Percentiles rank a stretch among this genome's conserved stretches.
phyloP scores from a whole-genome alignment of 495 filamentous ascomycete species.

The Penicillium psychrofluorescens region DNA sequence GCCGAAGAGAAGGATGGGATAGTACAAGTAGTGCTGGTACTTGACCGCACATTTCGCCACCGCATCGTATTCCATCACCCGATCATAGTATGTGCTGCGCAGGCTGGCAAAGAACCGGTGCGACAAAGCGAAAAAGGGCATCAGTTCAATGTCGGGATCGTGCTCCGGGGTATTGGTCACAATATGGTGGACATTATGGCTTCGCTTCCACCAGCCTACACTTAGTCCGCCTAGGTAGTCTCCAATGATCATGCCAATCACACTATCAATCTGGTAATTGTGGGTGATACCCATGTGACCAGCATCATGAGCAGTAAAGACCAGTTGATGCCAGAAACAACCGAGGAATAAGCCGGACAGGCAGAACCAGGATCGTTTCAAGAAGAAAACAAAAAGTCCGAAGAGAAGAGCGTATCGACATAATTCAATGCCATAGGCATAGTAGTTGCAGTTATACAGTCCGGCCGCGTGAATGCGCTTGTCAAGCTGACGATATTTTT shows the following conservation, averaged over 20 bases:
- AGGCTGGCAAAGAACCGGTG: conserved; percentile 68
- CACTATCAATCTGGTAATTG: conserved; percentile 66
- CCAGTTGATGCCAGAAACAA: conserved; percentile 80
- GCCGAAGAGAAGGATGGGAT: conserved; percentile 67
- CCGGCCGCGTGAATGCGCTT: conserved; percentile 59
- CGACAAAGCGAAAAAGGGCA: conserved; percentile 82
- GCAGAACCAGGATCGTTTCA: conserved; percentile 6
- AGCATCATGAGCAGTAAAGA: conserved; percentile 85
- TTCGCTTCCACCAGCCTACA: conserved; percentile 89
- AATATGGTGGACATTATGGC: conserved; percentile 91
- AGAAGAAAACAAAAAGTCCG: conserved; percentile 43
- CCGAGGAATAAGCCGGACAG: conserved; percentile 63
- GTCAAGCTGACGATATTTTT: conserved; percentile 65
- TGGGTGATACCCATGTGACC: conserved; percentile 93
- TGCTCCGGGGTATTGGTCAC: conserved; percentile 89
- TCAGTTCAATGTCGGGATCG: conserved; percentile 86
- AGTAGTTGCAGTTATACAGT: conserved; percentile 75
- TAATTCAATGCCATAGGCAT: conserved; percentile 62
- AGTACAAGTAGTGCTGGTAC: conserved; percentile 73
- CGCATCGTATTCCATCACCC: conserved; percentile 69
- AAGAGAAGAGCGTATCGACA: conserved; percentile 59
- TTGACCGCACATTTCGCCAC: conserved; percentile 57
- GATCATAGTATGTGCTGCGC: conserved; percentile 74
- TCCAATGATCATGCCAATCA: conserved; percentile 77
- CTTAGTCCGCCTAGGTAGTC: conserved; percentile 80